These are phyloP conservation scores for Rhodotorula taiwanensis DNA, from an alignment of 768 basidiomycete genomes.

Conservation along the genomic window DNA sequence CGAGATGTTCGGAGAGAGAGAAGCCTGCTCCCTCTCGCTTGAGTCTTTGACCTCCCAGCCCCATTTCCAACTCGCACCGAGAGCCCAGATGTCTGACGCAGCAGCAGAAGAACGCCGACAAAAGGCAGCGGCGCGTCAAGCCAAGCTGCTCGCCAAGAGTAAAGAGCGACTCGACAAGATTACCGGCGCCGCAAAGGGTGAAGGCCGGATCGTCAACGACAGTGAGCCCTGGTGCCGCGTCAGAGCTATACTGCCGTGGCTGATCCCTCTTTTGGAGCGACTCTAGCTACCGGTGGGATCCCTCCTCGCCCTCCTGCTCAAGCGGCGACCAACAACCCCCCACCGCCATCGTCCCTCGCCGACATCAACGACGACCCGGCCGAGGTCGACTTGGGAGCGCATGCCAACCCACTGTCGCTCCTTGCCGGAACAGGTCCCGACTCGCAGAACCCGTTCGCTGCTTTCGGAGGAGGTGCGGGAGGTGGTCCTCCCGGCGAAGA, in stretches of 20 bases:
- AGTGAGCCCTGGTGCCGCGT: not conserved
- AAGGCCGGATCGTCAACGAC: conserved; percentile 29
- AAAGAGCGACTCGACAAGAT: conserved; percentile 31
- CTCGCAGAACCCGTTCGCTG: conserved; percentile 2
- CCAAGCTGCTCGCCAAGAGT: conserved; percentile 29
- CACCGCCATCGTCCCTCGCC: not conserved
- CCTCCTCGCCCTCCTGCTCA: not conserved
- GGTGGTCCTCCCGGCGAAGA: conserved; percentile 11
- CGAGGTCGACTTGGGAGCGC: conserved; percentile 27
- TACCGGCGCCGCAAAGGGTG: conserved; percentile 26
- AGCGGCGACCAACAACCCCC: not conserved
- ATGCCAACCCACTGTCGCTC: conserved; percentile 12
- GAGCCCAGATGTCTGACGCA: not conserved
- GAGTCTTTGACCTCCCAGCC: not conserved
- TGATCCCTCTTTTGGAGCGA: no score
- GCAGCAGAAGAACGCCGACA: conserved; percentile 3
- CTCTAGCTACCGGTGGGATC: conserved; percentile 17
- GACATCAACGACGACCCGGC: conserved; percentile 35
- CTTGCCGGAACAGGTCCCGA: not conserved
- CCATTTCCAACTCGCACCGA: not conserved
- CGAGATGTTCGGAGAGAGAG: no score
- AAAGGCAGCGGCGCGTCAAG: conserved; percentile 21
- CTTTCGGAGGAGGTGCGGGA: not conserved
- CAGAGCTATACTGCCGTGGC: not conserved
- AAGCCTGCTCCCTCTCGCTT: no score